Conservation (phyloP, 176 grass and related monocot genomes). For the Triticum monococcum region DNA sequence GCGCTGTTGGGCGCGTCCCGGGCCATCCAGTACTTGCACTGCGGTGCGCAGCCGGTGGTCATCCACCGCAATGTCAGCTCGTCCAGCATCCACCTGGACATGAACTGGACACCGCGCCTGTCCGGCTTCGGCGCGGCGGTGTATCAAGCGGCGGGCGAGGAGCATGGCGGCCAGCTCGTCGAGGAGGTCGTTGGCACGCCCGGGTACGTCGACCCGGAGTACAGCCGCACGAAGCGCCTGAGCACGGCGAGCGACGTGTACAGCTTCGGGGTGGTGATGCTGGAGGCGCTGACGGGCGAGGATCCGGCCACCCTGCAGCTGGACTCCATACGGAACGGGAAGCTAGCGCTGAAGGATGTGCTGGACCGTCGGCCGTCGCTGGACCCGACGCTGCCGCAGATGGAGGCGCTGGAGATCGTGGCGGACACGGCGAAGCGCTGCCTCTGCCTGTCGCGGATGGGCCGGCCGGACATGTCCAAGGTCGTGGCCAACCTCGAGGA, state of each 20-base stretch:
- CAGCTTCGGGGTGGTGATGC: slow-evolving; percentile 71
- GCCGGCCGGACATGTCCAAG: neutral
- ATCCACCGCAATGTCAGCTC: neutral
- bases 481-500: neutral
- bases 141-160: neutral
- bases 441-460: neutral
- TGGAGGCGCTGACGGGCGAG: slow-evolving; percentile 51
- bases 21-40: neutral
- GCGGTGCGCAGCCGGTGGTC: neutral
- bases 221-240: rapidly evolving
- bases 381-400: neutral
- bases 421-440: neutral
- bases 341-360: too few relatives aligned
- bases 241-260: slow-evolving; percentile 66
- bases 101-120: neutral
- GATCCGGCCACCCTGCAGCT: too few relatives aligned
- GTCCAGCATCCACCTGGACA: neutral
- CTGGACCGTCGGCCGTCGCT: too few relatives aligned
- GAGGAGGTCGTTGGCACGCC: neutral
- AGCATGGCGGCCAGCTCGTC: neutral
- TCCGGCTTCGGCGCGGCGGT: neutral
- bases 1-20: neutral
- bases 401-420: neutral
- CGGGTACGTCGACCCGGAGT: neutral
- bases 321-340: too few relatives aligned